A percentile compares a stretch with the other conserved stretches of the same genome.
Evolutionary conservation across 306 rosid species (phyloP).

Genomic region (Corylus avellana): DNA sequence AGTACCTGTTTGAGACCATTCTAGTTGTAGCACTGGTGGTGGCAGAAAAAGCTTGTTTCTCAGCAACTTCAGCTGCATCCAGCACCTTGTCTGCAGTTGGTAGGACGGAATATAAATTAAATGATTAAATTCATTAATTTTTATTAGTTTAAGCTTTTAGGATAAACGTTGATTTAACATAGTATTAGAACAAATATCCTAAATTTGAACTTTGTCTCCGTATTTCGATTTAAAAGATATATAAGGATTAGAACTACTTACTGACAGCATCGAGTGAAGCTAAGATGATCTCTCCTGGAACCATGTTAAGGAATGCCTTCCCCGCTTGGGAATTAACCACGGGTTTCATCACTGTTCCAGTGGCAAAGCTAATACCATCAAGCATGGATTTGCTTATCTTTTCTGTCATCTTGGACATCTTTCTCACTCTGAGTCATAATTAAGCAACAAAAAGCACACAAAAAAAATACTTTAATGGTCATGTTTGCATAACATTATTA

Average conservation of each 20-base stretch:
- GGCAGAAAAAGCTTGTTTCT: constrained; percentile 75
- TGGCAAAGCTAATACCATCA: constrained; percentile 71
- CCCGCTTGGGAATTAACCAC: constrained; percentile 74
- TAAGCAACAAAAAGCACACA: constrained; percentile 28
- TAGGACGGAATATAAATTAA: constrained; percentile 1
- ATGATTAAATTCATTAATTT: no score
- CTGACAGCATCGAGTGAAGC: constrained; percentile 95
- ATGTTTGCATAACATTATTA: neutral
- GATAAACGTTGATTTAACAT: neutral
- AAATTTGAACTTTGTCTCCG: no score
- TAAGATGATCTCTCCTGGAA: constrained; percentile 85
- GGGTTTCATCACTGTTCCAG: constrained; percentile 74
- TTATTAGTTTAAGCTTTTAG: neutral
- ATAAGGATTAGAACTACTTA: constrained; percentile 39
- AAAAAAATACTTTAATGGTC: neutral
- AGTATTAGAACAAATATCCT: no score
- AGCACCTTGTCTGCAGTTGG: constrained; percentile 66
- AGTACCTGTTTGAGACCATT: constrained; percentile 69
- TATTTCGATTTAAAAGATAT: no score
- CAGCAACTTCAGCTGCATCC: constrained; percentile 95
- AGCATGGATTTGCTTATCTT: constrained; percentile 83
- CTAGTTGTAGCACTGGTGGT: constrained; percentile 71
- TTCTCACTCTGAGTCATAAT: constrained; percentile 54
- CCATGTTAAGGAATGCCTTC: constrained; percentile 70
- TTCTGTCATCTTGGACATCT: constrained; percentile 77